A percentile compares a stretch with the other conserved stretches of the same genome.
Conservation (phyloP, 2,329 filamentous ascomycete species). For the Talaromyces sp. region DNA sequence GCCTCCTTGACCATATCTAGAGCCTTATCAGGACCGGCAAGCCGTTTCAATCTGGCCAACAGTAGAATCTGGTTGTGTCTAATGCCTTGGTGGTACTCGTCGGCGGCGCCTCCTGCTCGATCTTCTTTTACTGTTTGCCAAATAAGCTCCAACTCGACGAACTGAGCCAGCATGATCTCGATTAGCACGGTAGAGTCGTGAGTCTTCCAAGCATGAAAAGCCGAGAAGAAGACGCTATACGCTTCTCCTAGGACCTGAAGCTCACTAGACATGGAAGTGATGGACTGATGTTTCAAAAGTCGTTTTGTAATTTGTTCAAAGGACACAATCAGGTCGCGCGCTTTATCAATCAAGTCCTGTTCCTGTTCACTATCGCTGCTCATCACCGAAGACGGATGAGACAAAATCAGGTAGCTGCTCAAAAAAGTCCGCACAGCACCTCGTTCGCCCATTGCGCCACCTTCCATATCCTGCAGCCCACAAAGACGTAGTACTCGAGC, state of each 20-base stretch:
- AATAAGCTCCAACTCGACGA: slow-evolving; percentile 63
- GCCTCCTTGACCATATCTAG: slow-evolving; percentile 59
- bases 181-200: slow-evolving; percentile 61
- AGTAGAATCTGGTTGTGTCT: slow-evolving; percentile 63
- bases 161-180: slow-evolving; percentile 64
- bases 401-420: slow-evolving; percentile 60
- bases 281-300: slow-evolving; percentile 43
- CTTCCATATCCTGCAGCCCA: slow-evolving; percentile 52
- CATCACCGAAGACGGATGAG: slow-evolving; percentile 59
- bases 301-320: slow-evolving; percentile 54
- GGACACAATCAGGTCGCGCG: slow-evolving; percentile 54
- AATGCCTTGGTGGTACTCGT: slow-evolving; percentile 63
- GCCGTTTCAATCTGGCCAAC: slow-evolving; percentile 58
- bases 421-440: slow-evolving; percentile 60
- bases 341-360: slow-evolving; percentile 59
- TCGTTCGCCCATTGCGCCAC: slow-evolving; percentile 45
- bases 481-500: slow-evolving; percentile 56
- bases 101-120: slow-evolving; percentile 57
- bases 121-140: slow-evolving; percentile 66
- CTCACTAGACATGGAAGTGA: slow-evolving; percentile 44
- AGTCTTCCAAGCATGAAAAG: slow-evolving; percentile 64
- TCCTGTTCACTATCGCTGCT: slow-evolving; percentile 62
- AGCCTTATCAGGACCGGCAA: slow-evolving; percentile 59
- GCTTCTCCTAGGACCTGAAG: slow-evolving; percentile 52
- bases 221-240: slow-evolving; percentile 58